Evolutionary conservation across 805 yeast genomes (phyloP).

Genomic region (Ogataea philodendri): DNA sequence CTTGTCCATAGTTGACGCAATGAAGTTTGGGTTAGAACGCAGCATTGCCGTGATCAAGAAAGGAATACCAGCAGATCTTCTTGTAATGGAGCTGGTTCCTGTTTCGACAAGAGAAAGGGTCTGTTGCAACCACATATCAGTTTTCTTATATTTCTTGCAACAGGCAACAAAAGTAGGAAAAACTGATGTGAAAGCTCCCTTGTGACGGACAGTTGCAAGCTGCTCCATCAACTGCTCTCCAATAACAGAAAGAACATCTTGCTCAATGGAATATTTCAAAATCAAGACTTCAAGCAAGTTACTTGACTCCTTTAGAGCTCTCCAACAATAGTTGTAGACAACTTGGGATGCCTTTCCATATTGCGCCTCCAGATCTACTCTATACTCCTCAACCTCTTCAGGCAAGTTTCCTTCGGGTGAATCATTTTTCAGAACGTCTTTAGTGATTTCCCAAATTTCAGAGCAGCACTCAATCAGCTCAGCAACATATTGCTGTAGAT

Average conservation of each 20-base stretch:
- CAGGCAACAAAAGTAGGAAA: conserved; percentile 74
- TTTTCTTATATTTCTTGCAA: conserved; percentile 42
- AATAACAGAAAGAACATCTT: conserved; percentile 31
- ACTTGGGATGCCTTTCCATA: conserved; percentile 43
- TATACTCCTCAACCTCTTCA: conserved; percentile 39
- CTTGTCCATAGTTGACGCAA: conserved; percentile 48
- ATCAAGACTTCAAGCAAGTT: conserved; percentile 49
- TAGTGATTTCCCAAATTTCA: conserved; percentile 43
- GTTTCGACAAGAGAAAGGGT: conserved; percentile 44
- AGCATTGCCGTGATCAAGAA: conserved; percentile 71
- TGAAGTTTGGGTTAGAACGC: conserved; percentile 46
- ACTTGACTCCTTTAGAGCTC: conserved; percentile 76
- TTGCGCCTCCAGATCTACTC: conserved; percentile 32
- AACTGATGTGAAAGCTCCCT: conserved; percentile 90
- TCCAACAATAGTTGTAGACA: conserved; percentile 72
- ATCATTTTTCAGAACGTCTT: conserved; percentile 58
- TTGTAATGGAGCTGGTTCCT: conserved; percentile 68
- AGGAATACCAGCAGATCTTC: conserved; percentile 94
- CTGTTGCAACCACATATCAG: conserved; percentile 53
- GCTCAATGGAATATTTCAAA: conserved; percentile 31
- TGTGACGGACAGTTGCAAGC: conserved; percentile 71
- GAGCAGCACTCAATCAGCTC: conserved; percentile 12
- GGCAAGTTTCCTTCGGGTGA: conserved; percentile 70
- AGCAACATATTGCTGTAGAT: conserved; percentile 5
- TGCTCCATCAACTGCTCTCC: conserved; percentile 65